Evolutionary conservation across 306 rosid genomes (phyloP).

Genomic region (Pyrus communis): DNA sequence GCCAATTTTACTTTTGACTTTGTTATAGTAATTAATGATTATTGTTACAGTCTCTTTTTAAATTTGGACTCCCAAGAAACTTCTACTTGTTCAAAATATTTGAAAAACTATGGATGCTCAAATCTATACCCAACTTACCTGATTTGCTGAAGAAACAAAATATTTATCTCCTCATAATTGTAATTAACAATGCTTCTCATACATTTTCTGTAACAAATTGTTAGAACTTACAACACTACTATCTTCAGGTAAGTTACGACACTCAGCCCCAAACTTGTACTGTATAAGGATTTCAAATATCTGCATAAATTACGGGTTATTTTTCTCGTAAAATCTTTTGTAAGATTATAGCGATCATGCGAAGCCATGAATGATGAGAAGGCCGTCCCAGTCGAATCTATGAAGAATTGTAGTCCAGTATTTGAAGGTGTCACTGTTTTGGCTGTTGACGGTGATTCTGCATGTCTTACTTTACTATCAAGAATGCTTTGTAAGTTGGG

Average conservation of each 20-base stretch:
- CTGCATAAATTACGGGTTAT: neutral
- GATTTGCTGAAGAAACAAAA: neutral
- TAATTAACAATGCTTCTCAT: neutral
- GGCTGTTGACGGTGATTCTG: constrained; percentile 36
- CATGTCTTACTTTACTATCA: constrained; percentile 17
- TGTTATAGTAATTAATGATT: neutral
- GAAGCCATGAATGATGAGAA: neutral
- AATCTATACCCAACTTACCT: neutral
- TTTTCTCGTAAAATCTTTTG: neutral
- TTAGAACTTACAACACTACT: neutral
- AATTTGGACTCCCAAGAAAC: neutral
- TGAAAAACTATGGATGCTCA: neutral
- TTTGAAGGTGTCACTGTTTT: constrained; percentile 19
- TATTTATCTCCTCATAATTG: too few relatives aligned
- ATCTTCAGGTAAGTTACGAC: neutral
- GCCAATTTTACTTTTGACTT: neutral
- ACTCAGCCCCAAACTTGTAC: neutral
- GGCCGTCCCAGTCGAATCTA: neutral
- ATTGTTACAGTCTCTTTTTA: neutral
- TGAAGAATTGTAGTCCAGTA: neutral
- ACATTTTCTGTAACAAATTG: neutral
- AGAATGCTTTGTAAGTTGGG: constrained; percentile 28
- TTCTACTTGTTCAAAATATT: neutral
- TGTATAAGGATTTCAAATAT: neutral
- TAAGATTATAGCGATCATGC: neutral